Percentiles rank a stretch among this genome's conserved stretches.
phyloP scores from a whole-genome alignment of 2,329 filamentous ascomycete genomes.

The Talaromyces rugulosus region DNA sequence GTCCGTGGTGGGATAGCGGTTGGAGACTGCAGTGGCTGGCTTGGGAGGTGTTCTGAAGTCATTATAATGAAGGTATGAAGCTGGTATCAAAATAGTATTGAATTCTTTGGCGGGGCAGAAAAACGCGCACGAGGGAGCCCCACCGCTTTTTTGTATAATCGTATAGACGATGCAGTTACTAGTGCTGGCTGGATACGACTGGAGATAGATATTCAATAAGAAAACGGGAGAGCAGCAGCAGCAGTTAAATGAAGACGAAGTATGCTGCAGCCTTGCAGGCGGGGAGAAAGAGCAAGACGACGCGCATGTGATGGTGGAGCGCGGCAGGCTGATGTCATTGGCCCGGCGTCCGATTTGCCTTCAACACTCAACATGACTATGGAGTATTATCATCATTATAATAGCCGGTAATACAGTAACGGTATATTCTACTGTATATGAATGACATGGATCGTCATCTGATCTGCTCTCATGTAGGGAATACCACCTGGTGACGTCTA shows the following conservation, averaged over 20 bases:
- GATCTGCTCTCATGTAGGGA: not conserved
- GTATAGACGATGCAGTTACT: not conserved
- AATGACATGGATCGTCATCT: not conserved
- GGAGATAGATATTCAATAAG: not conserved
- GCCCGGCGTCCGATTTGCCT: not conserved
- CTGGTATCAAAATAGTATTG: not conserved
- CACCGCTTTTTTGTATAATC: too few relatives aligned
- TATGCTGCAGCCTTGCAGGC: not conserved
- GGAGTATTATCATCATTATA: too few relatives aligned
- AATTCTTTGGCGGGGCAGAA: not conserved
- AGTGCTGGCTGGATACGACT: not conserved
- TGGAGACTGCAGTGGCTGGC: constrained; percentile 47
- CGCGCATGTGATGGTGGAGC: not conserved
- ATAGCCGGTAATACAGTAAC: not conserved
- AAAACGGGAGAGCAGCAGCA: not conserved
- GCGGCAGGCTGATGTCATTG: not conserved
- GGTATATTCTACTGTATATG: not conserved
- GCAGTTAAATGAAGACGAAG: not conserved
- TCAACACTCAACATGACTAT: not conserved
- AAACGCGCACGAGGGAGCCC: not conserved
- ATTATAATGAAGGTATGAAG: not conserved
- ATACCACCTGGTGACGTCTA: not conserved
- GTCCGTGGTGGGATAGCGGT: constrained; percentile 69
- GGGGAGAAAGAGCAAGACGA: not conserved
- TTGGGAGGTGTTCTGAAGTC: not conserved